Conservation (phyloP, 176 grass and related monocot genomes). For the Poa pratensis region DNA sequence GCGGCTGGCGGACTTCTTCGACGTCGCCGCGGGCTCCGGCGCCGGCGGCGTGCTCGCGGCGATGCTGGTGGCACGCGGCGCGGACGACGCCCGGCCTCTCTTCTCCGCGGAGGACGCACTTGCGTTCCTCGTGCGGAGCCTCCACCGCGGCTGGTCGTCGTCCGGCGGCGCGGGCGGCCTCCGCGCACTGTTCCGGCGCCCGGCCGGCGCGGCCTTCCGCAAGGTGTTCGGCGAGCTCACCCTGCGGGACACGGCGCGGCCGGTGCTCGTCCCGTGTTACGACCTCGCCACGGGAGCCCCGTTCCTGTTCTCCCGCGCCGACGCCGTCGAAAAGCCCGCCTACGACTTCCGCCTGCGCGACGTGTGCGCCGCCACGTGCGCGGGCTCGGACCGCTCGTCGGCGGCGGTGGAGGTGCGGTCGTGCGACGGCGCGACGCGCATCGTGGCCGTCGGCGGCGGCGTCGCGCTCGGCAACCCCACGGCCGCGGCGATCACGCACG, state of each 20-base stretch:
- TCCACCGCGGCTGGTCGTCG: conserved; percentile 26
- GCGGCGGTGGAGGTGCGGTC: conserved; percentile 63
- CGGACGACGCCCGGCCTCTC: conserved; percentile 57
- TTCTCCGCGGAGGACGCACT: conserved; percentile 86
- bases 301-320: conserved; percentile 94
- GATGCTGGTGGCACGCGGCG: conserved; percentile 72
- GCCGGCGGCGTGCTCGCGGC: conserved; percentile 85
- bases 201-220: conserved; percentile 38
- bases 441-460: conserved; percentile 71
- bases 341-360: conserved; percentile 83
- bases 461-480: conserved; percentile 84
- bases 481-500: conserved; percentile 94
- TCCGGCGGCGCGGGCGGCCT: conserved; percentile 29
- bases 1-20: conserved; percentile 81
- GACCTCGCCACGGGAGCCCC: conserved; percentile 66
- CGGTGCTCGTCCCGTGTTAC: conserved; percentile 89
- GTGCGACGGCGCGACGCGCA: conserved; percentile 65
- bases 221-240: conserved; percentile 72
- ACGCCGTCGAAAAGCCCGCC: conserved; percentile 67
- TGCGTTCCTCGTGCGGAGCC: conserved; percentile 56
- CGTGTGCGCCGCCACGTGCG: conserved; percentile 89
- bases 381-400: conserved; percentile 24
- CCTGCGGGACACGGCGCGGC: conserved; percentile 71
- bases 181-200: conserved; percentile 54
- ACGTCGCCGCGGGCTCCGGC: conserved; percentile 82